A percentile compares a stretch with the other conserved stretches of the same genome.
Evolutionary conservation across 352 stramenopile genomes (phyloP).

Genomic region (Pythium rishiriense): DNA sequence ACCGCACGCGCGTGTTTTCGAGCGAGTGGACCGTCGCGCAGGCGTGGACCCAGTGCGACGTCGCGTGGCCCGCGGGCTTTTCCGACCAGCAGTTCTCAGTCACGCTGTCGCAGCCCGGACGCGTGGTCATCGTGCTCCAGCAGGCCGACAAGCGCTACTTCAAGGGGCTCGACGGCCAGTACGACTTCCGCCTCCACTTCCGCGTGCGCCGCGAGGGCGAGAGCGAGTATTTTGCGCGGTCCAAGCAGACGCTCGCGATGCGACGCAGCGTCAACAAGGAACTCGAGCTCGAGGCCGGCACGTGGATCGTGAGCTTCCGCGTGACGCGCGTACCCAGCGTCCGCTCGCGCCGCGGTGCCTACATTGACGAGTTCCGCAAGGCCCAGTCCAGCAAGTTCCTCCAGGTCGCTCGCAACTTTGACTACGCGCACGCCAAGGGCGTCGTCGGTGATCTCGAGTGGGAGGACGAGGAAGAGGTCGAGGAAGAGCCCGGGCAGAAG

Average conservation of each 20-base stretch:
- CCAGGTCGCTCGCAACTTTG: slow-evolving; percentile 37
- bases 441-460: slow-evolving; percentile 14
- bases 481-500: slow-evolving; percentile 14
- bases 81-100: slow-evolving; percentile 35
- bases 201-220: slow-evolving; percentile 31
- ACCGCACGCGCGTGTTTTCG: slow-evolving; percentile 43
- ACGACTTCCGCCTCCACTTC: slow-evolving; percentile 41
- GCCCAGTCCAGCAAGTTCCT: slow-evolving; percentile 40
- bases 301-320: slow-evolving; percentile 35
- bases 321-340: slow-evolving; percentile 26
- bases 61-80: slow-evolving; percentile 36
- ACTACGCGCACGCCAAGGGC: slow-evolving; percentile 33
- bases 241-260: slow-evolving; percentile 29
- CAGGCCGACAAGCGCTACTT: slow-evolving; percentile 46
- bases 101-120: slow-evolving; percentile 25
- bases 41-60: slow-evolving; percentile 34
- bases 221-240: slow-evolving; percentile 32
- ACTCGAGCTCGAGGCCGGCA: slow-evolving; percentile 30
- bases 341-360: slow-evolving; percentile 21
- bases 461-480: slow-evolving; percentile 16
- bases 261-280: slow-evolving; percentile 41
- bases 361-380: slow-evolving; percentile 28
- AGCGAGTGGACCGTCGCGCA: slow-evolving; percentile 41
- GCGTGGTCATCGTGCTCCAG: slow-evolving; percentile 39
- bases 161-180: slow-evolving; percentile 40